Conservation (phyloP, 495 filamentous ascomycete species). For the Bathelium albidoporum region DNA sequence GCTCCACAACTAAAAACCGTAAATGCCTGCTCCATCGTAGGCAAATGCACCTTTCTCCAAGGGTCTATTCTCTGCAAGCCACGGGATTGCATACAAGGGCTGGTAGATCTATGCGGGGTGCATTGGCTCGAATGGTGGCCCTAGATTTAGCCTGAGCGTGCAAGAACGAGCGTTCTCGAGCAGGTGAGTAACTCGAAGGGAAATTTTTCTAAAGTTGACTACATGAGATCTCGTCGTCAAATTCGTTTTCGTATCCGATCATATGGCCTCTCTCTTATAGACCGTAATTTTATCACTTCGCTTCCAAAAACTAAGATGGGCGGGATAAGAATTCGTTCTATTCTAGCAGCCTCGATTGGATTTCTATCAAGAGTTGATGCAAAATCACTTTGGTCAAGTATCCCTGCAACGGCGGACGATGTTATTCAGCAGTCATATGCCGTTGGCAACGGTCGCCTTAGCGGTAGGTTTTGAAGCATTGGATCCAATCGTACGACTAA, state of each 20-base stretch:
- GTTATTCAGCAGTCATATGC: conserved; percentile 13
- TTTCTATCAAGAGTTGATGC: background rate
- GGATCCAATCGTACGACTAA: background rate
- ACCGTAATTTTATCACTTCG: background rate
- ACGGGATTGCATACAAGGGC: background rate
- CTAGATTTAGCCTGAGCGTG: background rate
- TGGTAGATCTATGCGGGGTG: background rate
- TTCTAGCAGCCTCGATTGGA: background rate
- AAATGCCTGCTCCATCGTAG: background rate
- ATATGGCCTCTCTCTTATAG: background rate
- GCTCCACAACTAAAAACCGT: background rate
- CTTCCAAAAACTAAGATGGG: background rate
- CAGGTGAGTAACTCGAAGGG: background rate
- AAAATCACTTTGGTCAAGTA: conserved; percentile 13
- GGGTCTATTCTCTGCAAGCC: background rate
- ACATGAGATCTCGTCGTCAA: background rate
- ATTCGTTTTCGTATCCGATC: background rate
- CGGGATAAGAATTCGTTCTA: background rate
- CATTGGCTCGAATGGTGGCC: background rate
- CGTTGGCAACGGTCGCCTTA: conserved; percentile 13
- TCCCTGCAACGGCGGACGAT: background rate
- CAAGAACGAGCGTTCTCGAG: background rate
- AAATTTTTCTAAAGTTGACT: background rate
- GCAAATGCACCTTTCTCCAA: background rate
- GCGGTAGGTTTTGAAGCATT: background rate